Percentiles rank a stretch among this genome's conserved stretches.
phyloP scores from a whole-genome alignment of 768 basidiomycete genomes.

The Termitomyces sp. region DNA sequence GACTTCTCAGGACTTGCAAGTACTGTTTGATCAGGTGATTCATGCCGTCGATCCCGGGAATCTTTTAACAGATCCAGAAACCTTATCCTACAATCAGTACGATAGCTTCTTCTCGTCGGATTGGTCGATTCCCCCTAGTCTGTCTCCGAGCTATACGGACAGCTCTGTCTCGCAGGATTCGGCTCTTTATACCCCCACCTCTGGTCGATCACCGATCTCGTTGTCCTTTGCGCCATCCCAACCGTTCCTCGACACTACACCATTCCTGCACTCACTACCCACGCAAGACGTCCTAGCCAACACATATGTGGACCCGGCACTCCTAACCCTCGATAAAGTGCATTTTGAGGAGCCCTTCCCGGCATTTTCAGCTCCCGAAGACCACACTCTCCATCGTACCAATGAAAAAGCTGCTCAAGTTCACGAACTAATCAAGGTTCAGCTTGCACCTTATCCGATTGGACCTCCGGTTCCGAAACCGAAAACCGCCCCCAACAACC shows the following conservation, averaged over 20 bases:
- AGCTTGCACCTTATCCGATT: constrained; percentile 1
- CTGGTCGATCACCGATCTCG: background rate
- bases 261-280: background rate
- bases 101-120: background rate
- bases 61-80: background rate
- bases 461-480: background rate
- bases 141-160: constrained; percentile 6
- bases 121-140: background rate
- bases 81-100: background rate
- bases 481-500: background rate
- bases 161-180: constrained; percentile 2
- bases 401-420: background rate
- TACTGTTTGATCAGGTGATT: background rate
- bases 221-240: background rate
- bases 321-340: background rate
- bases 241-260: background rate
- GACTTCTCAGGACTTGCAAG: background rate
- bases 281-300: background rate
- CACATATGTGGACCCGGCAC: background rate
- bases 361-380: background rate
- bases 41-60: background rate
- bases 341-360: background rate
- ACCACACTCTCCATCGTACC: background rate
- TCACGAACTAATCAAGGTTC: background rate
- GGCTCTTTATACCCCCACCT: background rate